Evolutionary conservation across 371 early-diverging fungal genomes (phyloP), one percentile per base, ranked within the genome.

Genomic region (Rhizomucor pusillus): DNA sequence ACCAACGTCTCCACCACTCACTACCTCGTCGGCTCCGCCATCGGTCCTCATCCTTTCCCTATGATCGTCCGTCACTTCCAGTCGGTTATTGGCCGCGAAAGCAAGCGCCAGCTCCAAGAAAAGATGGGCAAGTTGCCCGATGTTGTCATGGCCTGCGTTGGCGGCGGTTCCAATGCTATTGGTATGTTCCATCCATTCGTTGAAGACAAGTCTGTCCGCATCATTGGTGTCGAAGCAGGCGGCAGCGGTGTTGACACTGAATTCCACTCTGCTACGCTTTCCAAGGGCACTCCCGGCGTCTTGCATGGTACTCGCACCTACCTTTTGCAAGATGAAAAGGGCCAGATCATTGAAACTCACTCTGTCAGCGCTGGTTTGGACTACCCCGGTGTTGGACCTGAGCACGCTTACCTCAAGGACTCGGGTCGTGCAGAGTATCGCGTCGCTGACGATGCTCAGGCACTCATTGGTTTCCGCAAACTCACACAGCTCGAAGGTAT

Each of bases 331-430:
- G 95, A 97, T 66, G 63, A 66, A 18, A 86, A 91, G 60, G 98
- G 98, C 14, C 97, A 97, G 74, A 95, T 98, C 69, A 80, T 86
- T 61, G 93, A 95, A 63, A 95, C 98, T 1, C 94, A 97, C 70
- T 89, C 90, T 47, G 90, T 98, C 65, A 89, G 91, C 54, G 95
- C 97, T 67, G 98, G 97, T 20, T 80, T 98, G 47, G 95, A 96
- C 77, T 97, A 98, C 70, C 96, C 98, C 4, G 97, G 96, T 60
- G 97, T 97, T 40, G 97, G 97, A 22, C 97, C 97, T 19, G 97
- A 98, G 67, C 97, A 95, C 66, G 86, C 96, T 24, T 93, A 82
- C 79, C 81, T 98, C 59, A 91, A 93, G 75, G 90, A 91, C 62
- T 77, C 80, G 43, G 88, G 88, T 16, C 82, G 98, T 39, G 98